phyloP scores from a whole-genome alignment of 2,329 filamentous ascomycete genomes.

The Pseudocercospora cruenta region DNA sequence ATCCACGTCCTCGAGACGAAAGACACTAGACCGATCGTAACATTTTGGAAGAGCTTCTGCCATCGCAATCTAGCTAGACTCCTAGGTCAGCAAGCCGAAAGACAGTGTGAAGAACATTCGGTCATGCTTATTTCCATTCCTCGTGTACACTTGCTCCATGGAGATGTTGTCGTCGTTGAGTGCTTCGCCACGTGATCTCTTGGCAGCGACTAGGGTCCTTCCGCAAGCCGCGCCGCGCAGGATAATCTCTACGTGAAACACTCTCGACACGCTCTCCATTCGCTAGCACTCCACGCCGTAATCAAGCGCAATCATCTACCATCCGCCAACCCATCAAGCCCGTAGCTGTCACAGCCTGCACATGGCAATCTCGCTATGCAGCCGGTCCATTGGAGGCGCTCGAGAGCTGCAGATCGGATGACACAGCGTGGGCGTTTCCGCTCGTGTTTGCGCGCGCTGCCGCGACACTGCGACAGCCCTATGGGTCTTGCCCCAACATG shows the following conservation, averaged over 20 bases:
- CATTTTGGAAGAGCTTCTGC: neutral
- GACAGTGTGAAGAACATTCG: neutral
- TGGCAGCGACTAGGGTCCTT: neutral
- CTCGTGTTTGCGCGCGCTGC: slow-evolving; percentile 3
- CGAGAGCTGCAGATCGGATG: slow-evolving; percentile 2
- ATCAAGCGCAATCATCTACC: neutral
- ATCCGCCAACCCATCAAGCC: neutral
- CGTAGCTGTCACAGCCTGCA: neutral
- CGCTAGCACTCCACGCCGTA: neutral
- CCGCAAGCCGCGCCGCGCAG: neutral
- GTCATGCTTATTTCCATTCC: neutral
- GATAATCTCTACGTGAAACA: neutral
- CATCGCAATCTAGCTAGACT: neutral
- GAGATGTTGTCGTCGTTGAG: neutral
- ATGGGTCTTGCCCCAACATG: slow-evolving; percentile 10
- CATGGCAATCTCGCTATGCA: slow-evolving; percentile 8
- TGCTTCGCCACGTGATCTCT: neutral
- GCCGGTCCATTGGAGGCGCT: neutral
- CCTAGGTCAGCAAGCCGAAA: neutral
- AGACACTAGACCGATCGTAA: neutral
- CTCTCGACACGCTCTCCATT: neutral
- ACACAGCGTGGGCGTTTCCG: slow-evolving; percentile 13
- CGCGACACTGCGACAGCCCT: slow-evolving; percentile 13
- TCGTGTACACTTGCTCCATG: neutral
- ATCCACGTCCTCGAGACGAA: slow-evolving; percentile 1